Evolutionary conservation across 1,284 basidiomycete species (phyloP).

Genomic region (Ceratobasidium sp.): DNA sequence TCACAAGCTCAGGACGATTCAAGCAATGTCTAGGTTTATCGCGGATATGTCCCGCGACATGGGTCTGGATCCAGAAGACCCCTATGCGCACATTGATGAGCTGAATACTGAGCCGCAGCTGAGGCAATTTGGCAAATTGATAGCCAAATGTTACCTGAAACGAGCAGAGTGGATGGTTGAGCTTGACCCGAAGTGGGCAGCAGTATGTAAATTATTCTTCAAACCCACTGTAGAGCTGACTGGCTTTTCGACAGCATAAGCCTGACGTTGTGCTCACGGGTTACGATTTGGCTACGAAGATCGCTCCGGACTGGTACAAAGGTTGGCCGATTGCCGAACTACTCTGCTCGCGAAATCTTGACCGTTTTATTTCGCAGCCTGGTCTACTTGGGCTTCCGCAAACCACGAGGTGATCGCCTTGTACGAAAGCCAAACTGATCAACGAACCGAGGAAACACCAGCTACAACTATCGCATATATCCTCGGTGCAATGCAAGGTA

Average conservation of each 20-base stretch:
- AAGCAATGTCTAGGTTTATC: conserved; percentile 87
- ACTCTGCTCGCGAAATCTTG: background rate
- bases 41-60: conserved; percentile 79
- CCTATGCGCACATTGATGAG: conserved; percentile 55
- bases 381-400: conserved; percentile 34
- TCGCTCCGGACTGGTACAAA: conserved; percentile 33
- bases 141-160: conserved; percentile 98
- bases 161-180: conserved; percentile 82
- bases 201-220: background rate
- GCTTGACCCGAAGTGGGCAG: conserved; percentile 21
- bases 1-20: conserved; percentile 70
- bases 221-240: too few species aligned
- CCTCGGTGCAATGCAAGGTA: conserved; percentile 31
- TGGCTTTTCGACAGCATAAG: background rate
- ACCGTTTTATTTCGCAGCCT: background rate
- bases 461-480: conserved; percentile 27
- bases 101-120: conserved; percentile 65
- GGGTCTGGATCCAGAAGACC: conserved; percentile 62
- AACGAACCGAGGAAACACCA: conserved; percentile 21
- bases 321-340: background rate
- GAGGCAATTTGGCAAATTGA: conserved; percentile 80
- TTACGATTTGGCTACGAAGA: conserved; percentile 32
- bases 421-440: conserved; percentile 23
- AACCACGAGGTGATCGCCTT: conserved; percentile 29
- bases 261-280: conserved; percentile 22